A percentile compares a stretch with the other conserved stretches of the same genome.
phyloP scores from a whole-genome alignment of 2,329 filamentous ascomycete species.

The Cryphonectria parasitica region DNA sequence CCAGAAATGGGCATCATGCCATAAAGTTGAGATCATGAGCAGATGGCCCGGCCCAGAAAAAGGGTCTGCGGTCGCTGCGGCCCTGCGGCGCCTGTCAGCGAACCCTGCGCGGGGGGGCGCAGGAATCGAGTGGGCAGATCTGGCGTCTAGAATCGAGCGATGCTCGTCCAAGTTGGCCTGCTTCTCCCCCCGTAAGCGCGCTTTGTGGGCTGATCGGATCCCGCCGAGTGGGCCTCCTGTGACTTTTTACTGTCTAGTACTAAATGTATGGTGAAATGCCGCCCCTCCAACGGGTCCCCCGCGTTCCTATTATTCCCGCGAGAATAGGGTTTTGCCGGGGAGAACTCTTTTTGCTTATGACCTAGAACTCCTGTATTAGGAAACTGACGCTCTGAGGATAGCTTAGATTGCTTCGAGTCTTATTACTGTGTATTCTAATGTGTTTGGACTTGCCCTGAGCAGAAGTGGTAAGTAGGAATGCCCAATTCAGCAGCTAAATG shows the following conservation, averaged over 20 bases:
- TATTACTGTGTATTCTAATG: neutral
- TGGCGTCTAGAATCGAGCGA: constrained; percentile 21
- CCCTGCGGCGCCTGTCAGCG: constrained; percentile 16
- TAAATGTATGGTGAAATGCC: neutral
- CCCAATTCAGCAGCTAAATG: no score
- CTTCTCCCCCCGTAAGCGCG: constrained; percentile 18
- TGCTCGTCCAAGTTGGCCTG: constrained; percentile 14
- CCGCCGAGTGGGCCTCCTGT: constrained; percentile 23
- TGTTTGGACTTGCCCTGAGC: neutral
- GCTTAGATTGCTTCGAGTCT: neutral
- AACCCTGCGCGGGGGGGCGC: constrained; percentile 9
- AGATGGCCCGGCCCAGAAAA: constrained; percentile 14
- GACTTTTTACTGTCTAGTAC: neutral
- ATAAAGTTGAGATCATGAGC: constrained; percentile 18
- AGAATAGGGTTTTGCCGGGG: neutral
- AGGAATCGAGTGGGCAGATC: constrained; percentile 27
- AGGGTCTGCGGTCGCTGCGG: constrained; percentile 3
- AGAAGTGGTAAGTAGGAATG: neutral
- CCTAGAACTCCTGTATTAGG: neutral
- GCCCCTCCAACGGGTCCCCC: neutral
- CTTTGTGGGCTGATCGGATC: constrained; percentile 30
- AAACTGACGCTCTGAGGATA: neutral
- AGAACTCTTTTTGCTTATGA: neutral
- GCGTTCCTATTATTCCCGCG: constrained; percentile 6
- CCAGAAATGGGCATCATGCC: constrained; percentile 24